Base-by-base conservation (phyloP, 352 stramenopile genomes). In the Pythium plurisporium region DNA sequence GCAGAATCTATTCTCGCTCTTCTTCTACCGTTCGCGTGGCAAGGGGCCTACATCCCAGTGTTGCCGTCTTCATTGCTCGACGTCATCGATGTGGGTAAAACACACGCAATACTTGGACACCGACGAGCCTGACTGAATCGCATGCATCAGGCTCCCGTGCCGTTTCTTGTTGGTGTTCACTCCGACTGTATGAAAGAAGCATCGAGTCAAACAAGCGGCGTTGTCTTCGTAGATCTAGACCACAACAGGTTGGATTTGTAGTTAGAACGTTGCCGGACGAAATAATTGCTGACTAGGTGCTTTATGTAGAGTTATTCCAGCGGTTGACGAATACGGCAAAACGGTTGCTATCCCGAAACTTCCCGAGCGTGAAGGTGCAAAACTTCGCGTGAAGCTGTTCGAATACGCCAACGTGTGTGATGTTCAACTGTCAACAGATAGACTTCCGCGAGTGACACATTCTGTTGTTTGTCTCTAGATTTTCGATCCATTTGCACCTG, bases 151-250 rank as follows among this genome's bases (percentile, higher is more conserved):
- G 84, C 96, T 17, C 96, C 96, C 4, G 91, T 98, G 31, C 95
- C 96, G 3, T 98, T 98, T 60, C 54, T 99, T 0, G 81, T 98
- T 23, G 95, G 96, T 3, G 77, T 97, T 10, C 80, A 97, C 55
- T 82, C 82, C 1, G 77, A 93, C 47, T 92, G 74, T 51, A 64
- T 95, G 27, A 87, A 82, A 17, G 70, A 79, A 50, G 67, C 76
- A 10, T 69, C 69, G n/a, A 59, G 67, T 26, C 71, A 82, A 69
- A 82, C 91, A 1, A 77, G 62, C 11, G 89, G 87, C 9, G 90
- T 98, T 7, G 78, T 98, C 5, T 97, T 97, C 45, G 89, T 99
- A 1, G 93, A 98, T 76, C 62, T 98, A 14, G 94, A 99, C 64
- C 79, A 92, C 45, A 97, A 98, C 55, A 72, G 79, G 79, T 88